Base-by-base conservation (phyloP, 2,329 filamentous ascomycete species). In the Calonectria pseudoturangicola region DNA sequence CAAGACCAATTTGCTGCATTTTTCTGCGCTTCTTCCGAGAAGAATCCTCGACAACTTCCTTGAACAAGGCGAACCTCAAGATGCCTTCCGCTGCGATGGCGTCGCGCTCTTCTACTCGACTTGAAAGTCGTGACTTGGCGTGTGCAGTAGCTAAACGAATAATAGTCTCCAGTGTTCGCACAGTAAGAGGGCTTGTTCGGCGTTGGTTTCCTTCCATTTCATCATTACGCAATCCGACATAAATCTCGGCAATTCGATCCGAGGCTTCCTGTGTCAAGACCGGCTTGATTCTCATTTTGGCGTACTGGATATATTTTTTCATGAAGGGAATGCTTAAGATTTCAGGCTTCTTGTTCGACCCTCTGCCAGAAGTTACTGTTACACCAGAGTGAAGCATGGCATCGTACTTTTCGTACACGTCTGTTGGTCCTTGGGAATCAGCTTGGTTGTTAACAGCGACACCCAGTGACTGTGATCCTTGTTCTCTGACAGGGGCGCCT, bases 241-340 rank as follows among this genome's bases (percentile, higher is more conserved):
- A 99, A 18, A 96, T 94, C 39, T 95, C 91, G 45, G 96, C 93
- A 80, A 99, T 98, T 75, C 97, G 94, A 78, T 98, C 95, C 13
- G 95, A 95, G 7, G 97, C 96, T 54, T 95, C 95, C 81, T 97
- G 95, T 0, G 96, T 98, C 74, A 99, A 87, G 48, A 98, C 88
- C 0, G 97, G 97, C 89, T 95, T 97, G 81, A 98, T 90, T 81
- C 97, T 89, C 43, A 91, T 94, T 87, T 99, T 99, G 76, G 97
- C 95, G 84, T 99, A 99, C 82, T 99, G 97, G 56, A 99, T 97
- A 84, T 98, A 99, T 86, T 99, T 99, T 87, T 99, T 99, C 88
- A 99, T 95, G 85, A 99, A 99, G 0, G 96, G 94, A 73, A 99
- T 98, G 85, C 94, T 98, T 67, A 99, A 88, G 16, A 99, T 94